Percentiles rank a stretch among this genome's conserved stretches.
Conservation (phyloP, 805 yeast species). For the Saccharomycopsis javanensis region DNA sequence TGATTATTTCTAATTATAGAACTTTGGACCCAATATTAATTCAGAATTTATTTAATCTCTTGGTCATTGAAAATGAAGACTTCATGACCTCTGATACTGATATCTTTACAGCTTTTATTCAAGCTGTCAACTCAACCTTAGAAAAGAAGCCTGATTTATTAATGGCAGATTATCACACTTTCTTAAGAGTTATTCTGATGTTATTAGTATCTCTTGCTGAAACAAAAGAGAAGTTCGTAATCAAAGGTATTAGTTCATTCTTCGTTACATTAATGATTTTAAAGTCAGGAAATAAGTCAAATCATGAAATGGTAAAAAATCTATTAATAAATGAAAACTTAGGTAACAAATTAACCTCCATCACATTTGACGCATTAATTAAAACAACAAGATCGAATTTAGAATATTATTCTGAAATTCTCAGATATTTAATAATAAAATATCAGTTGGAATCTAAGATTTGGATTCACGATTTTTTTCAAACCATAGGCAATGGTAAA, state of each 20-base stretch:
- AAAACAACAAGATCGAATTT: slow-evolving; percentile 49
- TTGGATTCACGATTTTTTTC: slow-evolving; percentile 30
- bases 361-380: slow-evolving; percentile 36
- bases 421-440: slow-evolving; percentile 41
- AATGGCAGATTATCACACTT: background rate
- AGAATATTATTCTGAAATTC: slow-evolving; percentile 44
- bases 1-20: slow-evolving; percentile 27
- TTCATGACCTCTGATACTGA: slow-evolving; percentile 12
- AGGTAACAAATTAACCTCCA: slow-evolving; percentile 27
- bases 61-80: slow-evolving; percentile 3
- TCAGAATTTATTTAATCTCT: background rate
- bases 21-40: slow-evolving; percentile 19
- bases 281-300: slow-evolving; percentile 36
- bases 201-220: slow-evolving; percentile 14
- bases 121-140: slow-evolving; percentile 1
- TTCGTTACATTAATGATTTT: slow-evolving; percentile 41
- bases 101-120: slow-evolving; percentile 4
- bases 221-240: slow-evolving; percentile 40
- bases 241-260: slow-evolving; percentile 41
- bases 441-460: slow-evolving; percentile 37
- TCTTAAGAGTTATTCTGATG: background rate
- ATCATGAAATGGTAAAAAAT: slow-evolving; percentile 29
- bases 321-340: slow-evolving; percentile 25
- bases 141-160: slow-evolving; percentile 15
- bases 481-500: background rate